These are phyloP conservation scores for Penicillium sp. DNA, from an alignment of 2,329 filamentous ascomycete genomes.

Conservation along the genomic window DNA sequence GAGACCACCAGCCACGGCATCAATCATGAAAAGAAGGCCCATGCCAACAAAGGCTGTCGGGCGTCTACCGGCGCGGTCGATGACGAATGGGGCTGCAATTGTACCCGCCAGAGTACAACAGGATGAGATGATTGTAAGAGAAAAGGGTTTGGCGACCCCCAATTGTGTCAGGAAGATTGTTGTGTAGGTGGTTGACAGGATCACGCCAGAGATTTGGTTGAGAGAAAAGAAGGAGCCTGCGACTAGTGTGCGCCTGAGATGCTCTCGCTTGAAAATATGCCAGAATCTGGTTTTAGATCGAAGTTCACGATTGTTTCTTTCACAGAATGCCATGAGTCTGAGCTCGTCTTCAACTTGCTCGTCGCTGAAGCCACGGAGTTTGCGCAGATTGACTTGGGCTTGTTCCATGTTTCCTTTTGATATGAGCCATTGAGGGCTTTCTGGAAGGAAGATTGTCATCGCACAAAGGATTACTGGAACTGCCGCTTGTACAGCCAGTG, in stretches of 20 bases:
- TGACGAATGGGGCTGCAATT: conserved; percentile 34
- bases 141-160: conserved; percentile 33
- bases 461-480: conserved; percentile 31
- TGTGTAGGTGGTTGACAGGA: conserved; percentile 39
- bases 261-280: conserved; percentile 36
- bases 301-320: conserved; percentile 26
- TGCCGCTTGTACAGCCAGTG: conserved; percentile 36
- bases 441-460: conserved; percentile 31
- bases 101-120: conserved; percentile 39
- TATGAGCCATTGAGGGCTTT: conserved; percentile 36
- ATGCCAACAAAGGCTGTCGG: conserved; percentile 38
- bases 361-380: conserved; percentile 32
- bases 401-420: conserved; percentile 29
- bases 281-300: conserved; percentile 30
- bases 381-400: conserved; percentile 31
- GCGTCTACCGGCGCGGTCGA: conserved; percentile 36
- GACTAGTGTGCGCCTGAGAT: conserved; percentile 37
- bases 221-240: conserved; percentile 37
- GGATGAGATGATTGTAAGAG: conserved; percentile 36
- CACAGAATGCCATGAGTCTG: conserved; percentile 28
- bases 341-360: conserved; percentile 33
- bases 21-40: conserved; percentile 32
- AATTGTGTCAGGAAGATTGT: conserved; percentile 38
- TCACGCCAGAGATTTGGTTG: conserved; percentile 39
- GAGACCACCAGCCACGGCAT: conserved; percentile 34